Base-by-base conservation (phyloP, 768 basidiomycete species). In the Tylopilus cervinicoccineus region DNA sequence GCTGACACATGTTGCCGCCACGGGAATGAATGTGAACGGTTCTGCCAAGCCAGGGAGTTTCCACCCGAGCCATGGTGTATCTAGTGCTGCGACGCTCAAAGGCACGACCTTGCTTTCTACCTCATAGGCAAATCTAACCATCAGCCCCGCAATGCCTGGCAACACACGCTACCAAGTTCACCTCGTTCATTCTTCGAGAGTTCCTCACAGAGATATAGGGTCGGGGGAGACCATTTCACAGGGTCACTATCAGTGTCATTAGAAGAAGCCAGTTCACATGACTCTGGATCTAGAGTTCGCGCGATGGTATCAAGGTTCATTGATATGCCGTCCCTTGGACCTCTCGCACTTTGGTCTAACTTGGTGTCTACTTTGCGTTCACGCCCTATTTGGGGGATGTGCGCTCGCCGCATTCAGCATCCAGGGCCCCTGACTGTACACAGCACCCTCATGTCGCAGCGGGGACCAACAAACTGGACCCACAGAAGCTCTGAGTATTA, bases 221-320 rank as follows among this genome's bases (percentile, higher is more conserved):
- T n/a, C n/a, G n/a, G n/a, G n/a, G n/a, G 4, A 12, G 22, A 37
- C 12, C 22, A n/a, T n/a, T 16, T 38, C 6, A 16, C 28, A 1
- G 36, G 29, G 19, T 36, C 19, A 20, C 34, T 14, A 8, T 33
- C 19, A n/a, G 19, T 0, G 24, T 46, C 28, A 36, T 23, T 16
- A 12, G 20, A n/a, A 37, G 23, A 40, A 51, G 22, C 20, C 24
- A 5, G 14, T 8, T 27, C 23, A 12, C 22, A 14, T 14, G 9
- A 31, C 16, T 24, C 20, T 39, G 5, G 3, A 32, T 33, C 19
- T 22, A 23, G 41, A 36, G 26, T 43, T 52, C 48, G 19, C 26
- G 41, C 47, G 42, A 43, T 47, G 42, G 20, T 52, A 62, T 61
- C 60, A 53, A 49, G 56, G 53, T 62, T 56, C 47, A 48, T 51